Evolutionary conservation across 495 filamentous ascomycete genomes (phyloP).

Genomic region (Neurospora tetraspora): DNA sequence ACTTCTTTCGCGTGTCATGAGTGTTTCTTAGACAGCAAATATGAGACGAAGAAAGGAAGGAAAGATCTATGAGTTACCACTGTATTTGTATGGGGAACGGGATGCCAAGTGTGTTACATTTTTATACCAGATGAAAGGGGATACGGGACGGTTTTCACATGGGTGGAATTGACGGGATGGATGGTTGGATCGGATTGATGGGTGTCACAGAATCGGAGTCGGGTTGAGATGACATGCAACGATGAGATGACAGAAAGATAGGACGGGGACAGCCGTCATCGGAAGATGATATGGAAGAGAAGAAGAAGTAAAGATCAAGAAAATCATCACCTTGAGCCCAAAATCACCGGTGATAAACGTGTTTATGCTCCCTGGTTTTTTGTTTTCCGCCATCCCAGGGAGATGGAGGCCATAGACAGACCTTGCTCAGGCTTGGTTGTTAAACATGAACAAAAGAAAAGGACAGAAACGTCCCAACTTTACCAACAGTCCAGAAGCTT

Average conservation of each 20-base stretch:
- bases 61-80: background rate
- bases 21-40: background rate
- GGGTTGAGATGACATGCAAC: background rate
- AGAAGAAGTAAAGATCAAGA: background rate
- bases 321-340: too few species aligned
- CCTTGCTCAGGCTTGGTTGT: too few species aligned
- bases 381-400: too few species aligned
- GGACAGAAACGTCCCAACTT: too few species aligned
- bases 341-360: background rate
- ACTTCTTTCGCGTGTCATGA: background rate
- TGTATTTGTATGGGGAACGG: background rate
- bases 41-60: background rate
- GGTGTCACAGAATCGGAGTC: background rate
- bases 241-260: background rate
- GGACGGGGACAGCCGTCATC: background rate
- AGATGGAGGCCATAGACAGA: too few species aligned
- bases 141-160: background rate
- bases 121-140: background rate
- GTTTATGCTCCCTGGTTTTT: too few species aligned
- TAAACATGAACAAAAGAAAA: too few species aligned
- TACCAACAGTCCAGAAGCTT: too few species aligned
- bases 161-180: background rate
- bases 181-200: background rate
- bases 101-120: background rate
- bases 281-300: background rate